Evolutionary conservation across 1,139 yeast genomes (phyloP), one percentile per base, ranked within the genome.

Genomic region (Kodamaea suecica): DNA sequence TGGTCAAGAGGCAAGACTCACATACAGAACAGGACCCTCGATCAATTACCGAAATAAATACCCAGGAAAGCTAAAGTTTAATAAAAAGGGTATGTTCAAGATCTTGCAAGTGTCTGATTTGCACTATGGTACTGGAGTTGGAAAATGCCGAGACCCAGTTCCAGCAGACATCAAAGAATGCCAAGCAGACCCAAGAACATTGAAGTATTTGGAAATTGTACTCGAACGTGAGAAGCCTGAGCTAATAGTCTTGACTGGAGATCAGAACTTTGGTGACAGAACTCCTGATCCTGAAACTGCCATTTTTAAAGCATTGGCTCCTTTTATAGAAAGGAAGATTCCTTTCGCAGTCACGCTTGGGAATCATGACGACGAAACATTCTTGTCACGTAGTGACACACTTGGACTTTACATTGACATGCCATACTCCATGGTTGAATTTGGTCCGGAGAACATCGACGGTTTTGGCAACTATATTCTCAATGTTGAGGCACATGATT

Each of bases 261-360:
- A 90, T 59, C 95, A 84, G 55, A 69, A 86, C 1, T 79, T 78
- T 61, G 92, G 92, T 1, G 74, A 73, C 14, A 69, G 66, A 7
- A 68, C 86, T 1, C 85, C 84, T 1, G 97, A 90, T 53, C 71
- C 95, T 0, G 84, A 82, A 51, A 77, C 95, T 0, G 79, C 95
- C 0, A 49, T 87, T 13, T 68, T 82, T 44, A 90, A 90, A 54
- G 92, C 83, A 0, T 68, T 84, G n/a, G 66, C 75, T 4, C 95
- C 95, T 1, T 73, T 84, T 30, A 71, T 88, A 16, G 48, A 63
- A 17, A 65, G 86, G 27, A 60, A 70, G 30, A 80, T 88, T 5
- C 96, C 97, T 3, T 90, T 74, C 63, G 92, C 95, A 0, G 72
- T 83, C 45, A 79, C 84, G 0, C 65, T 85, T 60, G 95, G 95